Percentiles rank a stretch among this genome's conserved stretches.
Evolutionary conservation across 306 rosid species (phyloP).

Genomic region (Arachis stenosperma): DNA sequence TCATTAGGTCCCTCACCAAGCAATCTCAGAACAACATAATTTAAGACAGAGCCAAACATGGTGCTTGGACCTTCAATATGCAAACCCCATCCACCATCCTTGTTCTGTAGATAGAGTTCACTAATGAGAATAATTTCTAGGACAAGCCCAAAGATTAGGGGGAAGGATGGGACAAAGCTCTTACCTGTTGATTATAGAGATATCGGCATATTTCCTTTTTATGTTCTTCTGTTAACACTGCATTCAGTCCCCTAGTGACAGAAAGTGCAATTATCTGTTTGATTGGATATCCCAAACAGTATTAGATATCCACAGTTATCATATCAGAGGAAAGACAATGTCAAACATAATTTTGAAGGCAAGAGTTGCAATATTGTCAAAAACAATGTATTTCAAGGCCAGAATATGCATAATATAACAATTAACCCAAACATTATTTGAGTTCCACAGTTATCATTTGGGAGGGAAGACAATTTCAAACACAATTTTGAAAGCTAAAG

Average conservation of each 20-base stretch:
- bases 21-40: conserved; percentile 67
- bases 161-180: conserved; percentile 30
- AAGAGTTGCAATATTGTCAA: conserved; percentile 1
- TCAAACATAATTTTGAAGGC: not conserved
- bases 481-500: too few relatives aligned
- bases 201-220: conserved; percentile 80
- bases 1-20: conserved; percentile 86
- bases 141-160: conserved; percentile 16
- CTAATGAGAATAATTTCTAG: conserved; percentile 14
- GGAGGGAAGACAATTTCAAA: too few relatives aligned
- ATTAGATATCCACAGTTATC: conserved; percentile 8
- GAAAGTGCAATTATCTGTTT: conserved; percentile 66
- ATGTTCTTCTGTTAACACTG: conserved; percentile 74
- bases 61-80: conserved; percentile 92
- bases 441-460: too few relatives aligned
- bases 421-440: too few relatives aligned
- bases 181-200: conserved; percentile 86
- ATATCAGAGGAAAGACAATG: conserved; percentile 1
- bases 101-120: conserved; percentile 58
- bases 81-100: conserved; percentile 98
- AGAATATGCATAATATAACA: not conserved
- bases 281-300: conserved; percentile 27
- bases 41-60: conserved; percentile 85
- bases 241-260: conserved; percentile 76
- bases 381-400: not conserved